Percentiles rank a stretch among this genome's conserved stretches.
Evolutionary conservation across 768 basidiomycete species (phyloP).

Genomic region (Lentinula edodes): DNA sequence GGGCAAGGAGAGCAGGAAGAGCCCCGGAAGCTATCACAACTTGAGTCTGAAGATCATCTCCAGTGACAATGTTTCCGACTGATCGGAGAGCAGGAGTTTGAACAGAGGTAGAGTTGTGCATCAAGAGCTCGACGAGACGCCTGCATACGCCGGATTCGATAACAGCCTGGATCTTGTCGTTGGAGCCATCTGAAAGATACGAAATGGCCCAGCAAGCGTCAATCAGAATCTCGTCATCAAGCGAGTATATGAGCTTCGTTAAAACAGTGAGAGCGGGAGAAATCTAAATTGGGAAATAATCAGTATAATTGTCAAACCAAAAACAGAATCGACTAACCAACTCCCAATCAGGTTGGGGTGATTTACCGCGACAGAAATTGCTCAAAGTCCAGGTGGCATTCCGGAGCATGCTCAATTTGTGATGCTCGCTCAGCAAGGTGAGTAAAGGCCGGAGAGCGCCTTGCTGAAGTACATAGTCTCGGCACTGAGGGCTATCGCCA

Average conservation of each 20-base stretch:
- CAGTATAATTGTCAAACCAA: conserved; percentile 12
- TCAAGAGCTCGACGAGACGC: conserved; percentile 93
- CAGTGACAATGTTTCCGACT: conserved; percentile 98
- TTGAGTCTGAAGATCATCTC: conserved; percentile 98
- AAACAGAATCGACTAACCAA: conserved; percentile 49
- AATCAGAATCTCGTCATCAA: conserved; percentile 98
- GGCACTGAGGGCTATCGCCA: conserved; percentile 95
- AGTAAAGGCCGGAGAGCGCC: conserved; percentile 92
- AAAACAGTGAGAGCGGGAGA: conserved; percentile 95
- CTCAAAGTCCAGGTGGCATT: conserved; percentile 99
- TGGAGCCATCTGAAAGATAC: conserved; percentile 97
- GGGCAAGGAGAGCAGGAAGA: conserved; percentile 86
- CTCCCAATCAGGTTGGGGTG: conserved; percentile 97
- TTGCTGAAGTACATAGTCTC: conserved; percentile 92
- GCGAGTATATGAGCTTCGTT: conserved; percentile 96
- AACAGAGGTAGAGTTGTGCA: conserved; percentile 92
- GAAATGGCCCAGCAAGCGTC: conserved; percentile 99
- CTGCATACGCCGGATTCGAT: conserved; percentile 98
- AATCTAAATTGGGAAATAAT: conserved; percentile 52
- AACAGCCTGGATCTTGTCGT: conserved; percentile 99
- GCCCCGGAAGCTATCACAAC: conserved; percentile 98
- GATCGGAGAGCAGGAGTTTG: conserved; percentile 98
- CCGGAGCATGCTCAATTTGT: conserved; percentile 97
- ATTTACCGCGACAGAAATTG: conserved; percentile 98
- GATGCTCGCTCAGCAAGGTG: conserved; percentile 86